Evolutionary conservation across 2,329 filamentous ascomycete species (phyloP).

Genomic region (Botrytis tulipae): DNA sequence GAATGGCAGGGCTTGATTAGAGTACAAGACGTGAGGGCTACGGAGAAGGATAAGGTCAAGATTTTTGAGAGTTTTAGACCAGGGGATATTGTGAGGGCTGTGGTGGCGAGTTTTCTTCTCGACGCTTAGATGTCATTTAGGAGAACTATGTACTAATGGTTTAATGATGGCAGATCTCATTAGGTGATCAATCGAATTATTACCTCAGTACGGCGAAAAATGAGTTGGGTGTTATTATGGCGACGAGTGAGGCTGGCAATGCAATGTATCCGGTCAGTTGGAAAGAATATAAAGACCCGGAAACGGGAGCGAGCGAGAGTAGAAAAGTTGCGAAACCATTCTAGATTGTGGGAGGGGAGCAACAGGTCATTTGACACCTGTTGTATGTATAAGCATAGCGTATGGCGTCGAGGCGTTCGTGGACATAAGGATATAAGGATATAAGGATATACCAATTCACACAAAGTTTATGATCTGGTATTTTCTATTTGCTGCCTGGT

Average conservation of each 20-base stretch:
- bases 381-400: slow-evolving; percentile 7
- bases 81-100: slow-evolving; percentile 84
- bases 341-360: slow-evolving; percentile 39
- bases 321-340: slow-evolving; percentile 95
- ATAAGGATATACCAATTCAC: slow-evolving; percentile 14
- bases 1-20: slow-evolving; percentile 85
- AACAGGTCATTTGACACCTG: not conserved
- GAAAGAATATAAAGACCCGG: slow-evolving; percentile 88
- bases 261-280: slow-evolving; percentile 91
- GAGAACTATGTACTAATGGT: not conserved
- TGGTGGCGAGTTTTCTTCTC: slow-evolving; percentile 56
- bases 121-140: too few species aligned
- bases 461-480: slow-evolving; percentile 5
- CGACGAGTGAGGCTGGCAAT: slow-evolving; percentile 81
- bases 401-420: slow-evolving; percentile 14
- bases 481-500: not conserved
- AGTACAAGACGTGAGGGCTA: slow-evolving; percentile 87
- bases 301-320: slow-evolving; percentile 71
- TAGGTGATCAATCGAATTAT: slow-evolving; percentile 93
- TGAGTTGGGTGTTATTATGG: slow-evolving; percentile 91
- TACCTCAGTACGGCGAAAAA: slow-evolving; percentile 92
- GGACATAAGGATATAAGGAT: slow-evolving; percentile 7
- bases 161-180: slow-evolving; percentile 59
- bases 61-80: slow-evolving; percentile 89
- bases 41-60: slow-evolving; percentile 92